Evolutionary conservation across 2,329 filamentous ascomycete genomes (phyloP).

Genomic region (Onygenales sp.): DNA sequence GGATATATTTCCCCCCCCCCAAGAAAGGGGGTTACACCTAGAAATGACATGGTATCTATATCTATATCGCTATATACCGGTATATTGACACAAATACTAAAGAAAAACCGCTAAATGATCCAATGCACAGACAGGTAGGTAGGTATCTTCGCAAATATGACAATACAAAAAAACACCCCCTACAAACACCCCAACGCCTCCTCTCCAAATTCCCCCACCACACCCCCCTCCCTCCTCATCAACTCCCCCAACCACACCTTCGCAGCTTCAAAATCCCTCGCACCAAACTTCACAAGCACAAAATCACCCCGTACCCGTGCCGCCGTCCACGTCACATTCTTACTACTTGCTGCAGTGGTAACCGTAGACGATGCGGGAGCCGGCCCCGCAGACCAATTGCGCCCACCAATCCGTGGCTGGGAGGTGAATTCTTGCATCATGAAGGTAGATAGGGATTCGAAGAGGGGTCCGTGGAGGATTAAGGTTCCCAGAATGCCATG

Average conservation of each 20-base stretch:
- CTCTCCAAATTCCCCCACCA: constrained; percentile 65
- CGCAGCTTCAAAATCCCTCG: constrained; percentile 69
- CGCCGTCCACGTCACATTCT: constrained; percentile 69
- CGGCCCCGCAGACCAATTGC: constrained; percentile 52
- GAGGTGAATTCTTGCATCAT: constrained; percentile 70
- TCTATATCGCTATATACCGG: background rate
- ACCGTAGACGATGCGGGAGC: constrained; percentile 12
- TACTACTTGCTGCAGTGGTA: constrained; percentile 35
- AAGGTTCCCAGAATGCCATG: constrained; percentile 75
- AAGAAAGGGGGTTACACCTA: background rate
- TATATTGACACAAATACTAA: background rate
- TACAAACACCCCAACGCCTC: constrained; percentile 66
- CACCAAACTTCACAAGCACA: constrained; percentile 84
- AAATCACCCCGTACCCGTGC: constrained; percentile 66
- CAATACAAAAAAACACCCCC: background rate
- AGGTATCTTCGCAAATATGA: background rate
- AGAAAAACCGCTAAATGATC: background rate
- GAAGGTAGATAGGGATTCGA: constrained; percentile 58
- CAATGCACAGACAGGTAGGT: background rate
- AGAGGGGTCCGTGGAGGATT: constrained; percentile 65
- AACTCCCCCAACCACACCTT: constrained; percentile 70
- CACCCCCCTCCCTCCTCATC: constrained; percentile 63
- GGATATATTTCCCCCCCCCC: no score
- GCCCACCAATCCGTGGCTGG: constrained; percentile 70
- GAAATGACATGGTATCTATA: background rate